A percentile compares a stretch with the other conserved stretches of the same genome.
Conservation (phyloP, 345 rosid species). For the Moringa oleifera region DNA sequence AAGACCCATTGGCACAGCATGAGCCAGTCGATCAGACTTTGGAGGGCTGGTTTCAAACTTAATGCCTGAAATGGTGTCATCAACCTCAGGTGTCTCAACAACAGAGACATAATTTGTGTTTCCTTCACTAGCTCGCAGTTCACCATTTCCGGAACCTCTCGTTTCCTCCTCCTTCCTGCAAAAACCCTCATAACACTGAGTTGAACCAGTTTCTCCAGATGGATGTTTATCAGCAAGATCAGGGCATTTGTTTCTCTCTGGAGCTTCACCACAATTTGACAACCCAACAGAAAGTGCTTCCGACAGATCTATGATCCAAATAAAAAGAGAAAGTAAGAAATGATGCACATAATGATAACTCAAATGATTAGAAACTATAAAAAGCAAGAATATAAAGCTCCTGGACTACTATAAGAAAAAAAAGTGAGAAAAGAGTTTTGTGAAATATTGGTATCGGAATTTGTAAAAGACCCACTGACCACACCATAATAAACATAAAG, state of each 20-base stretch:
- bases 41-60: constrained; percentile 24
- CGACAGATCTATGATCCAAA: constrained; percentile 41
- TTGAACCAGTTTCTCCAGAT: constrained; percentile 19
- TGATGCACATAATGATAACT: background rate
- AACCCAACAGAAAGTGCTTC: constrained; percentile 23
- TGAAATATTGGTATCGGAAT: no score
- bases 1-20: constrained; percentile 60
- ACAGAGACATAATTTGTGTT: constrained; percentile 16
- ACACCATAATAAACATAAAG: no score
- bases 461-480: no score
- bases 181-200: constrained; percentile 17
- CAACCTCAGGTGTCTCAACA: constrained; percentile 21
- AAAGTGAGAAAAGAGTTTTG: no score
- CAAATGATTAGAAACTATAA: no score
- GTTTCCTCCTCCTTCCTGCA: constrained; percentile 17
- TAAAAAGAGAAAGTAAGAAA: no score
- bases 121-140: constrained; percentile 20
- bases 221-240: constrained; percentile 23
- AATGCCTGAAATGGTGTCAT: constrained; percentile 20
- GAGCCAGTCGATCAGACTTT: constrained; percentile 46
- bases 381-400: background rate
- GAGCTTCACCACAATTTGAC: constrained; percentile 30
- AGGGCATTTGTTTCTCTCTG: constrained; percentile 7
- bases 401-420: no score
- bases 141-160: constrained; percentile 13